Evolutionary conservation across 1,284 basidiomycete species (phyloP).

Genomic region (Papiliotrema flavescens): DNA sequence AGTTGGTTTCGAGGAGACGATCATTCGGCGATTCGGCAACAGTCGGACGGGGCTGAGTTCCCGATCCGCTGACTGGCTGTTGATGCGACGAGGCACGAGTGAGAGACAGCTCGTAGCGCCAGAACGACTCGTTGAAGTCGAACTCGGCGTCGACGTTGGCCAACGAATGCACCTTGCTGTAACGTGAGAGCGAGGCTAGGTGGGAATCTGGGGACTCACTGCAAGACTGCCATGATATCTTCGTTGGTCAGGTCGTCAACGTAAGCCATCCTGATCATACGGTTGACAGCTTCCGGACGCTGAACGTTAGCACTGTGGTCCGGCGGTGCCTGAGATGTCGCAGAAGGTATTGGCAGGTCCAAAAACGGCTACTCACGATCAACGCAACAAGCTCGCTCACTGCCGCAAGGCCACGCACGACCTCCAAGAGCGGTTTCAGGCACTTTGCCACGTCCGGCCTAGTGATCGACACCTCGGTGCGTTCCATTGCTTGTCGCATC

Average conservation of each 20-base stretch:
- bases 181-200: too few relatives aligned
- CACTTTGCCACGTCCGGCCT: neutral
- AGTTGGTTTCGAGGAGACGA: neutral
- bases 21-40: neutral
- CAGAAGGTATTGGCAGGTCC: too few relatives aligned
- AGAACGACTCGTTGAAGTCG: conserved; percentile 19
- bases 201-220: conserved; percentile 3
- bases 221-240: conserved; percentile 13
- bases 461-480: neutral
- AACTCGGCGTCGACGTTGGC: conserved; percentile 12
- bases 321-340: too few relatives aligned
- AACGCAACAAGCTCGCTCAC: conserved; percentile 10
- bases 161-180: conserved; percentile 14
- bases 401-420: conserved; percentile 5
- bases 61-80: too few relatives aligned
- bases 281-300: conserved; percentile 19
- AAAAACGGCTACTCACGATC: conserved; percentile 7
- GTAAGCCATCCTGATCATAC: conserved; percentile 14
- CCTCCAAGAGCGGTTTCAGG: conserved; percentile 4
- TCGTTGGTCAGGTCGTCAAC: conserved; percentile 12
- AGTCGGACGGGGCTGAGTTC: neutral
- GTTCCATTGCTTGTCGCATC: neutral
- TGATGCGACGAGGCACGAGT: neutral
- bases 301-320: neutral
- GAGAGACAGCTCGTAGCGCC: conserved; percentile 13